Conservation (phyloP, 202 grass and related monocot species). For the Carex arenaria region DNA sequence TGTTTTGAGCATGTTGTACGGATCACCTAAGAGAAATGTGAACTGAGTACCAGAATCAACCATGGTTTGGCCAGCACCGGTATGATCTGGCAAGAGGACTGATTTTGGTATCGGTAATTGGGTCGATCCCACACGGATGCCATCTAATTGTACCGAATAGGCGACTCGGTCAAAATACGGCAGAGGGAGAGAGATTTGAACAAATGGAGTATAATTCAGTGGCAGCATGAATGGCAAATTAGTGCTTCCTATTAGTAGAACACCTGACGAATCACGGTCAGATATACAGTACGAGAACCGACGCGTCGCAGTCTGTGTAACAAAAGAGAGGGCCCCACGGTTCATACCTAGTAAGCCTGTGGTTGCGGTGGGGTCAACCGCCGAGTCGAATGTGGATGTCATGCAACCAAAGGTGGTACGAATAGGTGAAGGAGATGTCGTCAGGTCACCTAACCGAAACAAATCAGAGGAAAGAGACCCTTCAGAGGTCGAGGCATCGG, state of each 20-base stretch:
- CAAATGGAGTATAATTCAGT: slow-evolving; percentile 88
- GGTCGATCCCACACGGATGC: slow-evolving; percentile 61
- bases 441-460: slow-evolving; percentile 46
- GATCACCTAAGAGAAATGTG: slow-evolving; percentile 83
- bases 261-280: slow-evolving; percentile 70
- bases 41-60: slow-evolving; percentile 96
- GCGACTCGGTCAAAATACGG: slow-evolving; percentile 35
- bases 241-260: slow-evolving; percentile 80
- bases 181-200: slow-evolving; percentile 53
- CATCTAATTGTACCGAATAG: slow-evolving; percentile 45
- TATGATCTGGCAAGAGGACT: slow-evolving; percentile 75
- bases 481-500: slow-evolving; percentile 78
- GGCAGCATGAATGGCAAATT: slow-evolving; percentile 56
- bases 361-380: slow-evolving; percentile 30
- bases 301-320: slow-evolving; percentile 59
- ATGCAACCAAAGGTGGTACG: slow-evolving; percentile 85
- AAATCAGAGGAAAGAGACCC: slow-evolving; percentile 76
- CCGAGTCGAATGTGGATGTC: slow-evolving; percentile 55
- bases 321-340: slow-evolving; percentile 73
- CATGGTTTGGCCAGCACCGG: slow-evolving; percentile 92
- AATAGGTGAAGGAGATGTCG: slow-evolving; percentile 28
- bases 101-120: slow-evolving; percentile 54
- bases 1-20: slow-evolving; percentile 54
- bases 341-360: slow-evolving; percentile 90
- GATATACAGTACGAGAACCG: slow-evolving; percentile 99